A percentile compares a stretch with the other conserved stretches of the same genome.
These are phyloP conservation scores for Ustilago curta DNA, from an alignment of 1,284 basidiomycete genomes.

Conservation along the genomic window DNA sequence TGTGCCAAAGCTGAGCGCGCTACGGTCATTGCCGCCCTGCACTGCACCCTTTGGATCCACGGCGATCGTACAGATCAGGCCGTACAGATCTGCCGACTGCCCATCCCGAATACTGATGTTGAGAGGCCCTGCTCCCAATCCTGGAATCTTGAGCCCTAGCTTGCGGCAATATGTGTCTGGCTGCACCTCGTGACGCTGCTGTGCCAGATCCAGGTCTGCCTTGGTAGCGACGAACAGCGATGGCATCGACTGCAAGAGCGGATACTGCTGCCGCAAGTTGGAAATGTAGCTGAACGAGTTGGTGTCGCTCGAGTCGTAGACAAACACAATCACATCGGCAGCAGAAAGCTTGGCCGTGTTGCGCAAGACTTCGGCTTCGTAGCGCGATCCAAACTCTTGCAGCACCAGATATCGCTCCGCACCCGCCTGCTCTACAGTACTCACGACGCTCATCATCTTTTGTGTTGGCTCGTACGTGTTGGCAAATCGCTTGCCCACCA, in stretches of 20 bases:
- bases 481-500: conserved; percentile 79
- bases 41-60: conserved; percentile 63
- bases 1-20: conserved; percentile 47
- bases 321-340: conserved; percentile 93
- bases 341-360: conserved; percentile 90
- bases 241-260: conserved; percentile 85
- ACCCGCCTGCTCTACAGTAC: conserved; percentile 92
- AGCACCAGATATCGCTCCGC: conserved; percentile 92
- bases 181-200: conserved; percentile 89
- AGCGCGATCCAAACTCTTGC: conserved; percentile 87
- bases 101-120: conserved; percentile 76
- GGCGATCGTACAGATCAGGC: conserved; percentile 83
- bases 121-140: conserved; percentile 62
- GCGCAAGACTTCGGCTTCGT: conserved; percentile 89
- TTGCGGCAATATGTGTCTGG: conserved; percentile 84
- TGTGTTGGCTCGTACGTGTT: conserved; percentile 83
- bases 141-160: conserved; percentile 63
- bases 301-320: conserved; percentile 97
- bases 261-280: conserved; percentile 93
- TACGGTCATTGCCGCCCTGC: conserved; percentile 47
- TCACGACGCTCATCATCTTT: conserved; percentile 90
- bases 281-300: conserved; percentile 99
- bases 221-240: conserved; percentile 98
- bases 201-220: conserved; percentile 92
- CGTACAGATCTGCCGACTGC: conserved; percentile 89